phyloP scores from a whole-genome alignment of 768 basidiomycete genomes.

The Hemileccinum impolitum region DNA sequence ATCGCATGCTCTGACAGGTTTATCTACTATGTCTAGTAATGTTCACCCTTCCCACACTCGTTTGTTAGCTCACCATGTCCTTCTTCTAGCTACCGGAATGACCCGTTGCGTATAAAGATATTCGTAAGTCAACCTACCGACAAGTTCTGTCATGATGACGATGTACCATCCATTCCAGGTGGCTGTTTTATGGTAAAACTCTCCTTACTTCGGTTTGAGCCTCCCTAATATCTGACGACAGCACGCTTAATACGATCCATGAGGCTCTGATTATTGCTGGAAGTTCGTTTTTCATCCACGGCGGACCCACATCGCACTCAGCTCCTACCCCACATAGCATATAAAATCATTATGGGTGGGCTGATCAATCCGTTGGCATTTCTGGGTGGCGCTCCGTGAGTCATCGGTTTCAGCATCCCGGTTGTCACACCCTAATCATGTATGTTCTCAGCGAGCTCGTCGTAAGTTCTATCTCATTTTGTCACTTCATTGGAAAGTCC shows the following conservation, averaged over 20 bases:
- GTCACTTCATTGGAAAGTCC: neutral
- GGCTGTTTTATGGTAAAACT: neutral
- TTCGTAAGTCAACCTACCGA: constrained; percentile 1
- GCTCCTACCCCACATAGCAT: neutral
- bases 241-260: constrained; percentile 5
- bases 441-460: neutral
- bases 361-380: neutral
- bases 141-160: neutral
- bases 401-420: too few species aligned
- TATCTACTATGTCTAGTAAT: constrained; percentile 8
- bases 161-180: neutral
- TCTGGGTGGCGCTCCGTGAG: neutral
- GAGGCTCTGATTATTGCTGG: neutral
- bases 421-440: neutral
- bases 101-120: constrained; percentile 1
- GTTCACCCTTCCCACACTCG: neutral
- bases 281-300: neutral
- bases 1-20: neutral
- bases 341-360: neutral
- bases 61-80: neutral
- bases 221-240: neutral
- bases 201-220: neutral
- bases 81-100: constrained; percentile 1
- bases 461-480: neutral
- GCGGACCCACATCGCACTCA: neutral